phyloP scores from a whole-genome alignment of 2,329 filamentous ascomycete genomes.

The Fusarium dlaminii region DNA sequence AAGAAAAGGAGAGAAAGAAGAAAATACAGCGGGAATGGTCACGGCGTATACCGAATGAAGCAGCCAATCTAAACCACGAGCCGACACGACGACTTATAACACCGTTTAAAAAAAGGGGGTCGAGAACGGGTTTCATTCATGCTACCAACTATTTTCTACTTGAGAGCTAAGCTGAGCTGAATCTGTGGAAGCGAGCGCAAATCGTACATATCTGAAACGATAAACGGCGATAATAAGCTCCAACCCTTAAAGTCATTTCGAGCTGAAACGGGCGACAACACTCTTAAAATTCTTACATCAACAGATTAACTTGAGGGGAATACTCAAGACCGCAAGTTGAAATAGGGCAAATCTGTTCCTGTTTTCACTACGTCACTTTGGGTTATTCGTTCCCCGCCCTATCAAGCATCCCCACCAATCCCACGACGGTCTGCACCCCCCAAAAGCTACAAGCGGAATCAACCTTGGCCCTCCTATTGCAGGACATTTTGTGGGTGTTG shows the following conservation, averaged over 20 bases:
- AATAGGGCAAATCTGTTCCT: conserved; percentile 1
- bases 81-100: conserved; percentile 11
- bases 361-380: conserved; percentile 29
- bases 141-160: not conserved
- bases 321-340: not conserved
- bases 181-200: not conserved
- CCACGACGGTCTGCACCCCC: not conserved
- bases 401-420: conserved; percentile 23
- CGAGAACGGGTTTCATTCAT: conserved; percentile 17
- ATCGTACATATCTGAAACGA: not conserved
- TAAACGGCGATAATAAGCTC: conserved; percentile 2
- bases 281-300: not conserved
- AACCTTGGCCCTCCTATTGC: conserved; percentile 9
- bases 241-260: not conserved
- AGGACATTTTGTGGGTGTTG: conserved; percentile 25
- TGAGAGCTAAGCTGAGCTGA: conserved; percentile 5
- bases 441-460: not conserved
- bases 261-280: not conserved
- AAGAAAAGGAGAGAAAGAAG: not conserved
- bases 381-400: conserved; percentile 20
- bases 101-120: not conserved
- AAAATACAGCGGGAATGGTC: not conserved
- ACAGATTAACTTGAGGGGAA: not conserved
- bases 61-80: not conserved
- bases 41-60: conserved; percentile 1